Conservation (phyloP, 768 basidiomycete genomes). For the Boletus pseudopeckii region DNA sequence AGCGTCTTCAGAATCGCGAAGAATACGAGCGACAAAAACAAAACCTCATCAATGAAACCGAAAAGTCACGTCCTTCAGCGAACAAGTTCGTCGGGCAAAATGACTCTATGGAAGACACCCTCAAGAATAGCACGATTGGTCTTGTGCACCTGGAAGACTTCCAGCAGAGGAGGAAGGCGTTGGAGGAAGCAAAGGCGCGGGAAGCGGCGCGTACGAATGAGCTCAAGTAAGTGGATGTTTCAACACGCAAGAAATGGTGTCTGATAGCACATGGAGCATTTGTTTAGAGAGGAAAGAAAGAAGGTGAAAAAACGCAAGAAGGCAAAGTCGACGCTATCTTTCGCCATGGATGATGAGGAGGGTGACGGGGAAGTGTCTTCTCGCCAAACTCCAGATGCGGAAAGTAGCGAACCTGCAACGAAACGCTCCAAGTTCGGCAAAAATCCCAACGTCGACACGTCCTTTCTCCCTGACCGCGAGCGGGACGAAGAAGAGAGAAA, state of each 20-base stretch:
- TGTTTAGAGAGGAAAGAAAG: constrained; percentile 84
- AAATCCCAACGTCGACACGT: constrained; percentile 96
- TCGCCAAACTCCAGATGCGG: constrained; percentile 37
- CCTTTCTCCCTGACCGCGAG: constrained; percentile 96
- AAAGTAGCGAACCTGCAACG: constrained; percentile 43
- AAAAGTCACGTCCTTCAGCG: constrained; percentile 83
- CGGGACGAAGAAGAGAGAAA: constrained; percentile 90
- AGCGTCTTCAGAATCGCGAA: constrained; percentile 74
- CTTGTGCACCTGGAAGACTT: constrained; percentile 91
- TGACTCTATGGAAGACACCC: constrained; percentile 90
- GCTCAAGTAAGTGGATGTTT: constrained; percentile 68
- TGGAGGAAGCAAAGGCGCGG: constrained; percentile 88
- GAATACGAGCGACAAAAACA: constrained; percentile 81
- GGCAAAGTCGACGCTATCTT: constrained; percentile 84
- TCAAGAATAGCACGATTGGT: constrained; percentile 90
- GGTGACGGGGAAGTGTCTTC: constrained; percentile 40
- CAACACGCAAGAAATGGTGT: constrained; percentile 35
- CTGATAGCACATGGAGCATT: constrained; percentile 78
- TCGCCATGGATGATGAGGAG: constrained; percentile 82
- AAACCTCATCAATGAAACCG: constrained; percentile 81
- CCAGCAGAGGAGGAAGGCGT: constrained; percentile 79
- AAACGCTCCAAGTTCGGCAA: constrained; percentile 86
- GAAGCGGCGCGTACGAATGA: constrained; percentile 84
- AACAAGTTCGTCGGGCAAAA: constrained; percentile 92
- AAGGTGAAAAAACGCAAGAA: constrained; percentile 94